Evolutionary conservation across 805 yeast genomes (phyloP), one percentile per base, ranked within the genome.

Genomic region (Saccharomycopsis fibuligera): DNA sequence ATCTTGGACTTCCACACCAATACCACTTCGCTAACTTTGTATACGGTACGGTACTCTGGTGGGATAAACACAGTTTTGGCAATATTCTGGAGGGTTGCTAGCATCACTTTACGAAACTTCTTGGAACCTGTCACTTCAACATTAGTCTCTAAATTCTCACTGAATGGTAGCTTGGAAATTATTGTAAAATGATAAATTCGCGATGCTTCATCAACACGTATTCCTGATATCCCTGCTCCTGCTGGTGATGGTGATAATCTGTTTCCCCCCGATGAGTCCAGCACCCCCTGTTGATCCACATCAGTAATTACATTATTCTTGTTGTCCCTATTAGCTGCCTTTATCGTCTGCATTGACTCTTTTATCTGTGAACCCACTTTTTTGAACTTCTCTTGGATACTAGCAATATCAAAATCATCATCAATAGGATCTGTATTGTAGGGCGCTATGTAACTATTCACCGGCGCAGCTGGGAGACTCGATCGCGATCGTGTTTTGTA

Each of bases 1-100:
- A 58, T 44, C 2, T 53, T 56, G 9, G 43, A 22, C 3, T 60
- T 56, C 59, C 60, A 59, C 22, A 53, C 42, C 12, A 63, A 47
- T 0, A 50, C 41, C 0, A 58, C 60, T 2, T 41, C 30, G 3
- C 49, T 52, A 1, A 54, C 44, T 1, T 36, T 25, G 43, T 61
- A 62, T 12, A 3, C n/a, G 10, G 3, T 17, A 8, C 50, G 43
- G 35, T 29, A 12, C 17, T 45, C 40, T 1, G 36, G 43, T 5
- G 39, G 31, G 10, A 52, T 40, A 23, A n/a, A 44, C 25, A 33
- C 24, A 4, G 24, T 36, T 19, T 17, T 17, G n/a, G 55, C 55
- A 17, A 52, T 27, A 24, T 44, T n/a, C 27, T 52, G 45, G 16
- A 52, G 23, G 17, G 44, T 30, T 9, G 48, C 48, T 5, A 37